A percentile compares a stretch with the other conserved stretches of the same genome.
phyloP scores from a whole-genome alignment of 23 red algal genomes.

The Gracilaria vermiculophylla region DNA sequence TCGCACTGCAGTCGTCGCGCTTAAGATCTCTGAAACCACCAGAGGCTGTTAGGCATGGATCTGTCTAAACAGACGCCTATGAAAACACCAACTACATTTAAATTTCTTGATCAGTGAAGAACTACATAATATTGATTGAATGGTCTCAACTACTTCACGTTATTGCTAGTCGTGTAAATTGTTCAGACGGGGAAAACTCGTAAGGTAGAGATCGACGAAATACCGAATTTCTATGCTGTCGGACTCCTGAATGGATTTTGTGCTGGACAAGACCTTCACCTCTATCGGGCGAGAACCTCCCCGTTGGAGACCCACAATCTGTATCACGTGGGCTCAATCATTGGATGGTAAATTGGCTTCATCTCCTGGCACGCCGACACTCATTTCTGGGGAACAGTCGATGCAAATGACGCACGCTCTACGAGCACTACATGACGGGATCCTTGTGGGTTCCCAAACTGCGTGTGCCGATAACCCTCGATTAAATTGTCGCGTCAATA shows the following conservation, averaged over 20 bases:
- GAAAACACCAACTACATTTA: too few species aligned
- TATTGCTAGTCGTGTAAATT: too few species aligned
- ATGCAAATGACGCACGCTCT: conserved; percentile 75
- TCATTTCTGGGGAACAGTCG: conserved; percentile 49
- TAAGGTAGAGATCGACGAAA: too few species aligned
- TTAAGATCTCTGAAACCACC: too few species aligned
- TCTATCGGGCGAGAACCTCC: not conserved
- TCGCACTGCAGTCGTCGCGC: too few species aligned
- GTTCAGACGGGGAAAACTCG: too few species aligned
- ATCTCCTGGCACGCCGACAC: conserved; percentile 2
- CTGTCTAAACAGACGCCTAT: too few species aligned
- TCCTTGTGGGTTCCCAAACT: conserved; percentile 75
- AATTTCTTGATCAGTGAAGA: too few species aligned
- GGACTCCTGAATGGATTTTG: not conserved
- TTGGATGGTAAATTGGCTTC: conserved; percentile 48
- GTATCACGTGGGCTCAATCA: conserved; percentile 72
- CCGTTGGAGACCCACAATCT: conserved; percentile 35
- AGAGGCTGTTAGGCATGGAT: too few species aligned
- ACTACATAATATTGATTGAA: too few species aligned
- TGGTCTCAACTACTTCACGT: too few species aligned
- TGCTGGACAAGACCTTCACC: not conserved
- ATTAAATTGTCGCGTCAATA: conserved; percentile 53
- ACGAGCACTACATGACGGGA: conserved; percentile 70
- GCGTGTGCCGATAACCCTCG: conserved; percentile 74
- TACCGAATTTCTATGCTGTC: too few species aligned